These are phyloP conservation scores for Leccinum variicolor DNA, from an alignment of 768 basidiomycete species.

Conservation along the genomic window DNA sequence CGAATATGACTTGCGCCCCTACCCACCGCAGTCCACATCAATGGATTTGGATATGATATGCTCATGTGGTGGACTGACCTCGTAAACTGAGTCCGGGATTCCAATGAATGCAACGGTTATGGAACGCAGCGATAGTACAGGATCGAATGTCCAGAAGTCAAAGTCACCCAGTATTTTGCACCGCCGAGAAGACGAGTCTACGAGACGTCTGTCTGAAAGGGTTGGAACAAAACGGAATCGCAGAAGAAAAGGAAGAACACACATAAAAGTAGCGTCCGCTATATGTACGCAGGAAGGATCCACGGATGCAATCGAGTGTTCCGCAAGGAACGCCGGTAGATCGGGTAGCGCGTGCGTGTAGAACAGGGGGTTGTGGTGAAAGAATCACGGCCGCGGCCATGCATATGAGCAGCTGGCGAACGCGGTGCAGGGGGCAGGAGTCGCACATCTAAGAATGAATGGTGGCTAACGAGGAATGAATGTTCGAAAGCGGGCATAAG, in stretches of 20 bases:
- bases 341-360: conserved; percentile 9
- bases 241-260: conserved; percentile 10
- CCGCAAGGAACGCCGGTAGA: conserved; percentile 11
- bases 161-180: conserved; percentile 1
- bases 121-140: neutral
- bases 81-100: neutral
- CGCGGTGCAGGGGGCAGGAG: conserved; percentile 15
- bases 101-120: conserved; percentile 1
- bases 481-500: neutral
- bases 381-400: conserved; percentile 2
- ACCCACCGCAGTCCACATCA: conserved; percentile 19
- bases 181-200: conserved; percentile 1
- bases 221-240: conserved; percentile 7
- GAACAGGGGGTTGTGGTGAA: conserved; percentile 4
- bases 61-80: conserved; percentile 11
- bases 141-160: neutral
- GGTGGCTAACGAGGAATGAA: conserved; percentile 11
- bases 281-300: conserved; percentile 19
- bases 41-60: conserved; percentile 6
- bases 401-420: conserved; percentile 14
- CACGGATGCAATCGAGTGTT: conserved; percentile 12
- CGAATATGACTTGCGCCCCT: conserved; percentile 10
- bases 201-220: neutral
- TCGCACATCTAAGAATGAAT: conserved; percentile 11
- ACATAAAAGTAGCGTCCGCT: conserved; percentile 11